Base-by-base conservation (phyloP, 192 early-diverging fungal species). In the Dimargaris xerosporica region DNA sequence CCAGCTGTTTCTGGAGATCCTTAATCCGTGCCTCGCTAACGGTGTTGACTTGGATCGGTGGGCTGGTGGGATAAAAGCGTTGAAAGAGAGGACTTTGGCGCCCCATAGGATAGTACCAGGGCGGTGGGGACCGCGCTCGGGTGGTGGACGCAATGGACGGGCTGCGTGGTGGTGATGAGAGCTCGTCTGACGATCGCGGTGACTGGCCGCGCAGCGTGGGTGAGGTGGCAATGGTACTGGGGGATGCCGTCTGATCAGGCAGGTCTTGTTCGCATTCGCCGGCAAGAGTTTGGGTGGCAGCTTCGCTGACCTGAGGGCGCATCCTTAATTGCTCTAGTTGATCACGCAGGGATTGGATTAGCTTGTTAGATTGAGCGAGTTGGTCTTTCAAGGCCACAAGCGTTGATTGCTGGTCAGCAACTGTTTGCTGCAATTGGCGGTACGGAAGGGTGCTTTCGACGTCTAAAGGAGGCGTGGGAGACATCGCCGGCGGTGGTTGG, bases 21-120 rank as follows among this genome's bases (percentile, higher is more conserved):
- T 60, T 60, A n/a, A 60, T 34, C 13, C 58, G 30, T 1, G 58
- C 58, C n/a, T 60, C 58, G 19, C 58, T 60, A 2, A 60, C 58
- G 15, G 58, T 13, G n/a, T 43, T 41, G 41, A 44, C 43, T 34
- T 41, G 58, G 39, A 60, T n/a, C 16, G 39, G 41, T n/a, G 58
- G 30, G 42, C 39, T 60, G 12, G 19, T 13, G n/a, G 31, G 17
- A n/a, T 44, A 25, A 21, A 60, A 43, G 26, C 21, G 39, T 21
- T 60, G 54, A 34, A 28, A 56, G 34, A 56, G 54, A 0, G 54
- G 54, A 17, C 28, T 56, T 9, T 28, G 34, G 54, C 54, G 54
- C 17, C 28, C 54, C 54, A 56, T 26, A 1, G 54, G 54, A 7
- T 9, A 56, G 34, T 28, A 34, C 6, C 19, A 56, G 5, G 54